Evolutionary conservation across 1,284 basidiomycete species (phyloP).

Genomic region (Pyrrhoderma noxium): DNA sequence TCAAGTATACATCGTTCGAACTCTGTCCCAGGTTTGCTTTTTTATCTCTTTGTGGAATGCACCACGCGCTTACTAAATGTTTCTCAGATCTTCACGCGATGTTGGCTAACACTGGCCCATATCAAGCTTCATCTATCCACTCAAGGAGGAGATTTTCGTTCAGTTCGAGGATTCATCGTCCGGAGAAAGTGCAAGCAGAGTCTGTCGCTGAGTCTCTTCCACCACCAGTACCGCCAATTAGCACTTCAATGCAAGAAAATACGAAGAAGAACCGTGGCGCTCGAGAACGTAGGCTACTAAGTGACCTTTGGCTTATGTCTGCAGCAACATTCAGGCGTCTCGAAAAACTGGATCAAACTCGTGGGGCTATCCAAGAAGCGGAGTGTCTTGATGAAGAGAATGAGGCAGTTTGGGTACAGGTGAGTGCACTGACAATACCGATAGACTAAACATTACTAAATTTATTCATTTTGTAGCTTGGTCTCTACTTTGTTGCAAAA

Average conservation of each 20-base stretch:
- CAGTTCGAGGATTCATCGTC: constrained; percentile 10
- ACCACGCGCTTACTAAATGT: not conserved
- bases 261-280: constrained; percentile 39
- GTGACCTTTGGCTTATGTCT: constrained; percentile 88
- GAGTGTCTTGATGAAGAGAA: constrained; percentile 84
- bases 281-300: constrained; percentile 69
- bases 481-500: constrained; percentile 62
- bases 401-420: constrained; percentile 92
- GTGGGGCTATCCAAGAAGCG: constrained; percentile 91
- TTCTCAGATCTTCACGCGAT: constrained; percentile 55
- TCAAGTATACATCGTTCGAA: constrained; percentile 44
- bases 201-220: constrained; percentile 29
- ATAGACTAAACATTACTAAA: constrained; percentile 2
- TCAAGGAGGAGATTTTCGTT: constrained; percentile 54
- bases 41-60: too few species aligned
- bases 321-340: constrained; percentile 90
- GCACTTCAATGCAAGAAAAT: constrained; percentile 15
- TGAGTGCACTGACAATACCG: constrained; percentile 31
- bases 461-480: constrained; percentile 54
- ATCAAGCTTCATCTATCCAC: constrained; percentile 84
- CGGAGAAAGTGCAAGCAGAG: constrained; percentile 31
- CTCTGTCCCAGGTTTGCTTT: constrained; percentile 55
- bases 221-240: constrained; percentile 24
- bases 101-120: constrained; percentile 47
- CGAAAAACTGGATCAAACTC: constrained; percentile 84